Evolutionary conservation across 257 asterid species (phyloP), one percentile per base, ranked within the genome.

Genomic region (Solanum dulcamara): DNA sequence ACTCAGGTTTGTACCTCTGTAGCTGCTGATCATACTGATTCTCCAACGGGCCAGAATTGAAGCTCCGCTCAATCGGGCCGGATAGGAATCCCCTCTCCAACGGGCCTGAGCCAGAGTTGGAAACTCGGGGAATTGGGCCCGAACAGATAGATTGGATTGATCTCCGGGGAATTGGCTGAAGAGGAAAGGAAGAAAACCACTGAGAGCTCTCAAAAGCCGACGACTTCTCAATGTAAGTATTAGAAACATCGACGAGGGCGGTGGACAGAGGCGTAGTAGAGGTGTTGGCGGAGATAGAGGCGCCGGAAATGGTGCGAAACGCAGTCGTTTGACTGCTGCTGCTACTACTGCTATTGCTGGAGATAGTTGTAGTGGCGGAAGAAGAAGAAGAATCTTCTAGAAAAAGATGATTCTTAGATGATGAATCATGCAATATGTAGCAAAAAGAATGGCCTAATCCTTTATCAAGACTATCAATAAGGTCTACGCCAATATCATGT

Each of bases 391-490:
- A 74, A 20, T 91, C 92, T 32, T 91, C 93, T 2, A 84, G 81
- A 59, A 85, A 88, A 30, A 88, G 80, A 17, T 90, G 91, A 7
- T 89, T 87, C 38, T 91, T 92, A 79, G 85, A 89, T 50, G 57
- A 85, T 15, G 92, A 87, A 89, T 94, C 97, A 2, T 97, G 98
- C 4, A 92, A 89, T 82, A 91, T 91, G 90, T 96, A 93, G 91
- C 96, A 94, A 92, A 93, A 94, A 28, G 99, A 94, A 90, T 96
- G 98, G 59, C 99, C 99, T 35, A 96, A 35, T 0, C 99, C 98
- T 80, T 93, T 98, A 74, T 94, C 97, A 7, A 89, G 89, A 1
- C 93, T 91, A 85, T 93, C 94, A 0, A 93, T 87, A 0, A 90
- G 20, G 55, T 84, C 87, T 7, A 91, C 77, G 0, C 89, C 92